phyloP scores from a whole-genome alignment of 208 protist species.

The Leishmania gerbilli region DNA sequence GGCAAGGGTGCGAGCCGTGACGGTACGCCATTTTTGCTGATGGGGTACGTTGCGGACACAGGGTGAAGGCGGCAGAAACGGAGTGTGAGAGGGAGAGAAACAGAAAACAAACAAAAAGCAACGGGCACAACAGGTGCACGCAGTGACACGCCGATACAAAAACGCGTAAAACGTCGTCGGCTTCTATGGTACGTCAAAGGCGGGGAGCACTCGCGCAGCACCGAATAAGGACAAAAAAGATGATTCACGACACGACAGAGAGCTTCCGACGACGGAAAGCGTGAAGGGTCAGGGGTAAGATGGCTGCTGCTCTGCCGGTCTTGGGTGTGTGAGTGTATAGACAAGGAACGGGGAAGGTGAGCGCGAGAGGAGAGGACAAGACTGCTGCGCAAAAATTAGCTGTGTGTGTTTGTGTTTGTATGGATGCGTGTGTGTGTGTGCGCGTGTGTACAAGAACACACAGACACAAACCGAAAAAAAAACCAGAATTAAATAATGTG shows the following conservation, averaged over 20 bases:
- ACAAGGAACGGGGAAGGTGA: not conserved
- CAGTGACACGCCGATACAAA: not conserved
- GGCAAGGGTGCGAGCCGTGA: constrained; percentile 75
- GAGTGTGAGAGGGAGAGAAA: not conserved
- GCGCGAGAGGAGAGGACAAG: not conserved
- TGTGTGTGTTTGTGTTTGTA: not conserved
- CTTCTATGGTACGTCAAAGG: constrained; percentile 9
- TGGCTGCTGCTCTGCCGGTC: not conserved
- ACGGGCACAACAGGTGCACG: not conserved
- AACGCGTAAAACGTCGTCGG: not conserved
- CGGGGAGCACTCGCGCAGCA: not conserved
- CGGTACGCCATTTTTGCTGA: constrained; percentile 16
- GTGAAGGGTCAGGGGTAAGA: not conserved
- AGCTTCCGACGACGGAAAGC: not conserved
- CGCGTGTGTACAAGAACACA: not conserved
- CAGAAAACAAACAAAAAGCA: not conserved
- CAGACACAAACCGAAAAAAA: not conserved
- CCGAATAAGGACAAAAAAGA: constrained; percentile 5
- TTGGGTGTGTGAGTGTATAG: not conserved
- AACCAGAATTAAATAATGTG: not conserved
- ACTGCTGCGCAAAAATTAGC: not conserved
- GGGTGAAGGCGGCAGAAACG: not conserved
- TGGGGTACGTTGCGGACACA: not conserved
- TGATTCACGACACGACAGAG: not conserved
- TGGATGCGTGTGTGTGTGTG: not conserved